Evolutionary conservation across 345 rosid genomes (phyloP), one percentile per base, ranked within the genome.

Genomic region (Carallia brachiata): DNA sequence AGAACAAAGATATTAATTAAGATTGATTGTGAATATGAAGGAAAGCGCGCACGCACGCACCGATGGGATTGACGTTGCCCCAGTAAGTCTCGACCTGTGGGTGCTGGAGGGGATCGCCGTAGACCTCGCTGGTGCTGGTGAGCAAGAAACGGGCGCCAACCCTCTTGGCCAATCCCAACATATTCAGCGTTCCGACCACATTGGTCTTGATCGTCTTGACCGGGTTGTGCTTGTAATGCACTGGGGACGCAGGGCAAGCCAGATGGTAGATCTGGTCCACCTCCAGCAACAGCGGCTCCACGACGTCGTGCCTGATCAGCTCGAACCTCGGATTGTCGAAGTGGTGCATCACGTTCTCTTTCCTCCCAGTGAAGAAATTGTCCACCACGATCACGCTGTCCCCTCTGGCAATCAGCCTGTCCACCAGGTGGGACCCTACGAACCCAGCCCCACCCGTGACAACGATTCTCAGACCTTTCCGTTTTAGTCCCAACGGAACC

Each of bases 11-110:
- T 12, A 50, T 4, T 2, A 44, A 44, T 44, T 44, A 12, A 44
- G 34, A 32, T 23, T 32, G 50, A 44, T 2, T 13, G 16, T 13
- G 16, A 44, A 2, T 10, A 44, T 13, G 50, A 13, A 39, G 2
- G 44, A 10, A 8, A 4, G 34, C 23, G 34, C 2, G 44, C 8
- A 5, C 1, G n/a, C 6, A 80, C 73, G 56, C 71, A 93, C 98
- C 98, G 78, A 95, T 95, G 74, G 99, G 99, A 79, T 95, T 95
- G 77, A 95, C 99, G 88, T 95, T 95, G 80, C 99, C 99, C 99
- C 99, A 95, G 83, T 95, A 95, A 57, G 97, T 95, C 88, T 95
- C 99, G 57, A 89, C 91, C 88, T 95, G 99, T 10, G 99, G 99
- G 64, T 95, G 99, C 69, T 95, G 97, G 23, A 95, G 89, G 59